Percentiles rank a stretch among this genome's conserved stretches.
These are phyloP conservation scores for Exserohilum turcica DNA, from an alignment of 2,329 filamentous ascomycete genomes.

Conservation along the genomic window DNA sequence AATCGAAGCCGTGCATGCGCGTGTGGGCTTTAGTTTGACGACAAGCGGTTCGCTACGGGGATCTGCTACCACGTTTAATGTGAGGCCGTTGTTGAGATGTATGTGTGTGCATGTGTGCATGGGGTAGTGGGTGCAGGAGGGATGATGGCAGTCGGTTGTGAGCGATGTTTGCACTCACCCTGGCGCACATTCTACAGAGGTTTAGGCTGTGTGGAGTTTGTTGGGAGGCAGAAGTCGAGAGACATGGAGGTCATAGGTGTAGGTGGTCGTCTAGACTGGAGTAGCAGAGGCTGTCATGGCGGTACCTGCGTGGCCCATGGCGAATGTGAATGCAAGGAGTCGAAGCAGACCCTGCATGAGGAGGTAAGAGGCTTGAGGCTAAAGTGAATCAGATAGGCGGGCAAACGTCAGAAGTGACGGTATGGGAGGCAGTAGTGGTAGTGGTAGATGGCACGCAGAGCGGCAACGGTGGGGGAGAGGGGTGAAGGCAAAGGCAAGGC, in stretches of 20 bases:
- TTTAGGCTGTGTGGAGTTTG: neutral
- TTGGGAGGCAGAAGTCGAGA: no score
- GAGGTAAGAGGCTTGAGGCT: constrained; percentile 23
- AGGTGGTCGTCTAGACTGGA: neutral
- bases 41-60: constrained; percentile 1
- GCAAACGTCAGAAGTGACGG: constrained; percentile 30
- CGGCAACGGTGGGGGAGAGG: constrained; percentile 10
- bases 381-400: constrained; percentile 10
- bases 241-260: neutral
- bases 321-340: neutral
- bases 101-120: neutral
- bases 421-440: constrained; percentile 15
- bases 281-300: neutral
- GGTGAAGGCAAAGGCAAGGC: constrained; percentile 23
- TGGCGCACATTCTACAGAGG: neutral
- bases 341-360: constrained; percentile 5
- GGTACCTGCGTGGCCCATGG: constrained; percentile 26
- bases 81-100: neutral
- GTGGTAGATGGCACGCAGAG: constrained; percentile 12
- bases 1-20: neutral
- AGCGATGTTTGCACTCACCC: no score
- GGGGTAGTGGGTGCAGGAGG: neutral
- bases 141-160: neutral
- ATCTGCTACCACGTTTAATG: neutral
- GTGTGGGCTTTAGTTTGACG: neutral